Percentiles rank a stretch among this genome's conserved stretches.
Conservation (phyloP, 257 asterid species). For the Eustoma russellianum region DNA sequence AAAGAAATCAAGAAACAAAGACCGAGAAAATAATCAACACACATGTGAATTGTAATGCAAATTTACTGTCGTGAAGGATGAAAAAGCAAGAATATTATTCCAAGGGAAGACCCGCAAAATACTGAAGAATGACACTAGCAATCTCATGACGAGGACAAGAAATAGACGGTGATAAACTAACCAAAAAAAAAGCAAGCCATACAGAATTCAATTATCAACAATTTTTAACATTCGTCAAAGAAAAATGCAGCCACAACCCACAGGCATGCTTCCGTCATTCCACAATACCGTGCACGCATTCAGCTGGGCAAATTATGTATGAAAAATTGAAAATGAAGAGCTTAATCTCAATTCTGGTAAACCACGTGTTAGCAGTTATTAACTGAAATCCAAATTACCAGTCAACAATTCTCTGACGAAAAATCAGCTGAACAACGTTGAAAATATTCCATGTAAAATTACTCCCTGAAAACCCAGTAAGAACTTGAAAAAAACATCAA, state of each 20-base stretch:
- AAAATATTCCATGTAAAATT: too few relatives aligned
- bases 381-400: too few relatives aligned
- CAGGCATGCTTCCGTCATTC: neutral
- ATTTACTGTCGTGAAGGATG: neutral
- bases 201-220: neutral
- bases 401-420: too few relatives aligned
- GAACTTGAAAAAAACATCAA: too few relatives aligned
- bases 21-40: neutral
- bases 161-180: neutral
- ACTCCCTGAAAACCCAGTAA: too few relatives aligned
- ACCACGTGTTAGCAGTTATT: too few relatives aligned
- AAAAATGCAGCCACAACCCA: neutral
- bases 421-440: too few relatives aligned
- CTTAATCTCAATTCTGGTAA: too few relatives aligned
- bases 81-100: conserved; percentile 1
- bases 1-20: neutral
- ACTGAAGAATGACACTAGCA: neutral
- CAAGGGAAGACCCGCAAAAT: neutral
- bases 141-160: conserved; percentile 2
- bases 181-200: neutral
- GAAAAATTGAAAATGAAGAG: neutral
- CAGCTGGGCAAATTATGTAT: neutral
- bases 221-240: neutral
- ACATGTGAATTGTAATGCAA: neutral
- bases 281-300: conserved; percentile 2